Conservation (phyloP, 345 rosid genomes). For the Garcia nutans region DNA sequence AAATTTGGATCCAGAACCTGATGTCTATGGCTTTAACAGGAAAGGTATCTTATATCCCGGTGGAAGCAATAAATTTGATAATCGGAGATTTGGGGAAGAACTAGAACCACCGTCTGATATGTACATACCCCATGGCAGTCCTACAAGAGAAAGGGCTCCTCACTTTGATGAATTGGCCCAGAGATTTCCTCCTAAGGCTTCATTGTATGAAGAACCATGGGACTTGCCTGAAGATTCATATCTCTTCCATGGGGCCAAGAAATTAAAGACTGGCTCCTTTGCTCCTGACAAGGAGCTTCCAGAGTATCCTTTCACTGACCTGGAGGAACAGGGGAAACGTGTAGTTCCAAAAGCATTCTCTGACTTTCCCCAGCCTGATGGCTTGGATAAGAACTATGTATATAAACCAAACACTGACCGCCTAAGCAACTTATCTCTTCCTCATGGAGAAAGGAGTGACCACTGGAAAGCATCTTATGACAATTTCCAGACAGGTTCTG, state of each 20-base stretch:
- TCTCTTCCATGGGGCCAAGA: constrained; percentile 58
- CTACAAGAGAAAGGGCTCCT: constrained; percentile 47
- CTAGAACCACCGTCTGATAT: constrained; percentile 31
- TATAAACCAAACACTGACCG: constrained; percentile 52
- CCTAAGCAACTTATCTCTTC: constrained; percentile 27
- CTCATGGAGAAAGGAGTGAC: constrained; percentile 47
- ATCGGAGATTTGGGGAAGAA: constrained; percentile 34
- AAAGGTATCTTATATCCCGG: constrained; percentile 42
- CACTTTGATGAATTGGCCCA: constrained; percentile 46
- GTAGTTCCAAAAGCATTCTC: constrained; percentile 44
- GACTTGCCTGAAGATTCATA: constrained; percentile 68
- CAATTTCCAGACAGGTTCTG: constrained; percentile 42
- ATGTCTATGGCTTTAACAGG: constrained; percentile 50
- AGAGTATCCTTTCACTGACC: constrained; percentile 59
- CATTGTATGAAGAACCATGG: constrained; percentile 67
- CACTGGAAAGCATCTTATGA: constrained; percentile 53
- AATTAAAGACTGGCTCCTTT: constrained; percentile 56
- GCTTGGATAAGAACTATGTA: constrained; percentile 45
- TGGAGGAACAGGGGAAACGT: constrained; percentile 56
- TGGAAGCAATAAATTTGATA: constrained; percentile 48
- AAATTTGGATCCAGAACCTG: constrained; percentile 47
- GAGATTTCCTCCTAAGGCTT: constrained; percentile 40
- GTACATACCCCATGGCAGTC: constrained; percentile 56
- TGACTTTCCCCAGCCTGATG: constrained; percentile 52
- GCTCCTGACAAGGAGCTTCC: constrained; percentile 67